Conservation (phyloP, 176 grass and related monocot genomes). For the Triticum turgidum region DNA sequence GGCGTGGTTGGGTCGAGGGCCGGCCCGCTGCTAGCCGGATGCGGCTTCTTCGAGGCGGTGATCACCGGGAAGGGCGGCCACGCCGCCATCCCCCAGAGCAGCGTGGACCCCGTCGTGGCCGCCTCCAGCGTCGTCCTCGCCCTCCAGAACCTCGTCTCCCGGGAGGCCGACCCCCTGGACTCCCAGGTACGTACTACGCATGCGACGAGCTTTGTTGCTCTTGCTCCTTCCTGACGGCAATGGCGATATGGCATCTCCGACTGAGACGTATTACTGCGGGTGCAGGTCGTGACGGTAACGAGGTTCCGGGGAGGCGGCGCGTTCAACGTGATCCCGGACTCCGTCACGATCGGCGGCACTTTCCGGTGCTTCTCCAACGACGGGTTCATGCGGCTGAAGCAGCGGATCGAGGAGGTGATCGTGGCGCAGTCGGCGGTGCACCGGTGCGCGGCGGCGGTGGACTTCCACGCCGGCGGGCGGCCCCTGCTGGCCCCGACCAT, state of each 20-base stretch:
- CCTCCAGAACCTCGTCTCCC: slow-evolving; percentile 81
- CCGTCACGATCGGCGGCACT: slow-evolving; percentile 81
- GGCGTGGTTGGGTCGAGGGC: slow-evolving; percentile 64
- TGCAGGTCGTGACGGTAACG: slow-evolving; percentile 82
- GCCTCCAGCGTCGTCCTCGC: slow-evolving; percentile 84
- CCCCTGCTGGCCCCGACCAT: slow-evolving; percentile 64
- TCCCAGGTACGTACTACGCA: slow-evolving; percentile 43
- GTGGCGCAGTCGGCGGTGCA: slow-evolving; percentile 75
- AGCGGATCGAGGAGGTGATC: slow-evolving; percentile 87
- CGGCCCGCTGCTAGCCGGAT: slow-evolving; percentile 77
- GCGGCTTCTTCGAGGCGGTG: slow-evolving; percentile 91
- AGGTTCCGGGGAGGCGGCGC: slow-evolving; percentile 64
- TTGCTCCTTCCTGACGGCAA: neutral
- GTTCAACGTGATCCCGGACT: slow-evolving; percentile 92
- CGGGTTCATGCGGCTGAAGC: slow-evolving; percentile 67
- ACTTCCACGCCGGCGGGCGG: slow-evolving; percentile 41
- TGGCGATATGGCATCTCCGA: neutral
- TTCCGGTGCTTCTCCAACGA: slow-evolving; percentile 80
- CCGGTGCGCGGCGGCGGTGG: slow-evolving; percentile 64
- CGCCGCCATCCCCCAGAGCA: slow-evolving; percentile 62
- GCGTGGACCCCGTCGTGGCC: slow-evolving; percentile 79
- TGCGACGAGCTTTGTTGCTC: too few species aligned
- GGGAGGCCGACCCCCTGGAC: slow-evolving; percentile 86
- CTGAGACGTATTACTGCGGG: neutral
- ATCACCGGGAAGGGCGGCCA: slow-evolving; percentile 83